Percentiles rank a stretch among this genome's conserved stretches.
Evolutionary conservation across 768 basidiomycete genomes (phyloP).

Genomic region (Amanita molliuscula): DNA sequence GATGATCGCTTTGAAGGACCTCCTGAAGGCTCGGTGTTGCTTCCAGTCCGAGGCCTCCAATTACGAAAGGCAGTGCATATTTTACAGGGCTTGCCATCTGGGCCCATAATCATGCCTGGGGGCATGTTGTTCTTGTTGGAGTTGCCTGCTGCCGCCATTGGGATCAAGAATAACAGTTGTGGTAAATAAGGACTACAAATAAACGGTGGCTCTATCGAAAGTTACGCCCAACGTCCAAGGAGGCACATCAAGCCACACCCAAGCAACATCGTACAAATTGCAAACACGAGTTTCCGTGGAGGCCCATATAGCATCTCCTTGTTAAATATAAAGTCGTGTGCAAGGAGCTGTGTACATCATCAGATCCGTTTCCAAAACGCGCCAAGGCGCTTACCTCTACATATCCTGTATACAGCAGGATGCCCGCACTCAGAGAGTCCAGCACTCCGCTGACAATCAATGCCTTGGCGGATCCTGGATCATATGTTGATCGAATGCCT

Average conservation of each 20-base stretch:
- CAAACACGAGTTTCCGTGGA: conserved; percentile 56
- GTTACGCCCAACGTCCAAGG: conserved; percentile 80
- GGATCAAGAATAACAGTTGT: background rate
- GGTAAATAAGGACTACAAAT: background rate
- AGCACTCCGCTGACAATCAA: conserved; percentile 78
- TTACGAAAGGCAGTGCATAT: conserved; percentile 75
- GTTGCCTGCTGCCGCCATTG: background rate
- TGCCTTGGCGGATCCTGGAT: conserved; percentile 66
- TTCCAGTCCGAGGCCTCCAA: conserved; percentile 42
- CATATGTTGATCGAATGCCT: conserved; percentile 68
- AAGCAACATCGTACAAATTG: conserved; percentile 65
- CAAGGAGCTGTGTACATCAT: conserved; percentile 50
- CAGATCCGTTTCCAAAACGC: background rate
- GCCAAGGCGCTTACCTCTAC: conserved; percentile 50
- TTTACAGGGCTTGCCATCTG: conserved; percentile 94
- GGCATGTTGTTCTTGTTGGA: conserved; percentile 29
- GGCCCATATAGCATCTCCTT: conserved; percentile 72
- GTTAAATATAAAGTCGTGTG: conserved; percentile 92
- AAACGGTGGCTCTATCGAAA: background rate
- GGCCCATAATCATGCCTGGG: conserved; percentile 81
- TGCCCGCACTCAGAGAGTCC: conserved; percentile 80
- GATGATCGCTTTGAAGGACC: conserved; percentile 8
- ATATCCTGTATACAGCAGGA: conserved; percentile 79
- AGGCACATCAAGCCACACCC: conserved; percentile 89
- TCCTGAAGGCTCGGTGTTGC: conserved; percentile 15